phyloP scores from a whole-genome alignment of 371 early-diverging fungal genomes.

The Mucor circinelloides region DNA sequence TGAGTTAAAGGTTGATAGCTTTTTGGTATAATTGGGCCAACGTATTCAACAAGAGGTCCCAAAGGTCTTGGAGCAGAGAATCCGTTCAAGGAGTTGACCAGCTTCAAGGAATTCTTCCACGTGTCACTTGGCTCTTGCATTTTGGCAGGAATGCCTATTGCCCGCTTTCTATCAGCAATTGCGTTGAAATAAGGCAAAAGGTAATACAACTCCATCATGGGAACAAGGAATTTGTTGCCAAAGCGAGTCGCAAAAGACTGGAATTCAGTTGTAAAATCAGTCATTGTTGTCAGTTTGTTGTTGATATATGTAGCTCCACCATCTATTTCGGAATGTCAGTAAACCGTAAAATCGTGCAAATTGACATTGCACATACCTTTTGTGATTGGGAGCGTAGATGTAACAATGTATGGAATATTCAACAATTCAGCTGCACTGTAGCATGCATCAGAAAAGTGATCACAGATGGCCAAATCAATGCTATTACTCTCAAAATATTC shows the following conservation, averaged over 20 bases:
- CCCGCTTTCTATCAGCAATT: background rate
- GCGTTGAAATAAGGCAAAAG: background rate
- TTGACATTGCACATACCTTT: conserved; percentile 1
- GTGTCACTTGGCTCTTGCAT: background rate
- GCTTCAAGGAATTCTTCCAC: conserved; percentile 21
- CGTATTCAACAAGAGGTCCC: conserved; percentile 32
- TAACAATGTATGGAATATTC: conserved; percentile 3
- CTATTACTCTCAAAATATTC: conserved; percentile 1
- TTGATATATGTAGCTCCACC: conserved; percentile 10
- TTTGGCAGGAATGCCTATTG: background rate
- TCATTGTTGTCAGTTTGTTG: background rate
- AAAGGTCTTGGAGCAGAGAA: conserved; percentile 28
- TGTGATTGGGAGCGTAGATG: background rate
- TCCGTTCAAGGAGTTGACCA: conserved; percentile 29
- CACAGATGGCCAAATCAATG: conserved; percentile 9
- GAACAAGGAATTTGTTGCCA: background rate
- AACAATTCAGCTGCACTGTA: background rate
- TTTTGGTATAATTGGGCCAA: conserved; percentile 36
- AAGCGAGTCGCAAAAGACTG: background rate
- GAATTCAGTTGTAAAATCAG: conserved; percentile 7
- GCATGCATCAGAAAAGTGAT: conserved; percentile 12
- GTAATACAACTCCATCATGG: background rate
- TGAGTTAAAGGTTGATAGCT: conserved; percentile 15
- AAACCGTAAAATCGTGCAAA: background rate
- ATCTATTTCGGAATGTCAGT: background rate